These are phyloP conservation scores for Herpotrichia juniperi DNA, from an alignment of 2,329 filamentous ascomycete species.

Conservation along the genomic window DNA sequence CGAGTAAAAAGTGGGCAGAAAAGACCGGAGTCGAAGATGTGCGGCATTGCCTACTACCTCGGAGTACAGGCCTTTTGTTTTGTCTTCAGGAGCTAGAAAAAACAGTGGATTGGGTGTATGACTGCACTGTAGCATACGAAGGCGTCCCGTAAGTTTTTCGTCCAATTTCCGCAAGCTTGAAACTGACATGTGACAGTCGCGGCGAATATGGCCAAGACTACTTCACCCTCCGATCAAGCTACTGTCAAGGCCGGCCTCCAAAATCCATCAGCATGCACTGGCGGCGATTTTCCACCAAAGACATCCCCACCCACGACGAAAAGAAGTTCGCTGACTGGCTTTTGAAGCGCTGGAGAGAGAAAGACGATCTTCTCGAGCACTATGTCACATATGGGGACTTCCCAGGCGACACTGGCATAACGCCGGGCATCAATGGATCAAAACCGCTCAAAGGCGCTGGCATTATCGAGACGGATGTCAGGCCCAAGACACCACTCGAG, in stretches of 20 bases:
- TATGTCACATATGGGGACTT: conserved; percentile 79
- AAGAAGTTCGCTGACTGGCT: conserved; percentile 83
- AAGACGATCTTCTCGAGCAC: conserved; percentile 83
- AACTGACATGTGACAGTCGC: conserved; percentile 27
- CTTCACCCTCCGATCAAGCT: conserved; percentile 85
- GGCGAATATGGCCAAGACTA: conserved; percentile 80
- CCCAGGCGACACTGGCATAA: conserved; percentile 63
- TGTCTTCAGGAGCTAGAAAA: conserved; percentile 77
- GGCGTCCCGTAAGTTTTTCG: conserved; percentile 76
- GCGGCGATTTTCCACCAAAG: conserved; percentile 79
- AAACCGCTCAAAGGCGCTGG: conserved; percentile 42
- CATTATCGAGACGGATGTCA: conserved; percentile 56
- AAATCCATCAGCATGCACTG: conserved; percentile 97
- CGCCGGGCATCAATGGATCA: conserved; percentile 21
- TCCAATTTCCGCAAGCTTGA: not conserved
- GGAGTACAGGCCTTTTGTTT: conserved; percentile 81
- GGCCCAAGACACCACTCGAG: conserved; percentile 46
- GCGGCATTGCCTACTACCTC: conserved; percentile 74
- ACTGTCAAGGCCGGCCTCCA: conserved; percentile 85
- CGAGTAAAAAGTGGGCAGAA: conserved; percentile 75
- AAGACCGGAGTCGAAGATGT: conserved; percentile 74
- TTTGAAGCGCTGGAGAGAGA: conserved; percentile 84
- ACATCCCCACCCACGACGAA: conserved; percentile 78
- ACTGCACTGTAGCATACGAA: conserved; percentile 95
- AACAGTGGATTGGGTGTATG: conserved; percentile 82